Percentiles rank a stretch among this genome's conserved stretches.
Conservation (phyloP, 495 filamentous ascomycete genomes). For the Xylaria venustula region DNA sequence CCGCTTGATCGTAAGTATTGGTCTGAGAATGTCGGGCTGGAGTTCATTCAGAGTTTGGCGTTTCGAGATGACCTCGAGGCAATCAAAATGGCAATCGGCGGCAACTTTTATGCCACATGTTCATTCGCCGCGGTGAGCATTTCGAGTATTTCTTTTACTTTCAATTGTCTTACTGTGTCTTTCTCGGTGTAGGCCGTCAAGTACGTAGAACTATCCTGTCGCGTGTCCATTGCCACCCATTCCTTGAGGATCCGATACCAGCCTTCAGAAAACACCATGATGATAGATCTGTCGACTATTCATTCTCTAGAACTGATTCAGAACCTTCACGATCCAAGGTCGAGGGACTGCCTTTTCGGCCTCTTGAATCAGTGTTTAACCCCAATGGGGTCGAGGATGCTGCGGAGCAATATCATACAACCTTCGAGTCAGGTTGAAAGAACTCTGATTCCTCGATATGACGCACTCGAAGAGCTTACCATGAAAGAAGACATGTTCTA, state of each 20-base stretch:
- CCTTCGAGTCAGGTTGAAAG: conserved; percentile 72
- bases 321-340: conserved; percentile 74
- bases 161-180: conserved; percentile 5
- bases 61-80: conserved; percentile 75
- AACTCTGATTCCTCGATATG: conserved; percentile 63
- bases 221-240: conserved; percentile 66
- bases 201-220: conserved; percentile 67
- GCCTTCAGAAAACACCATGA: conserved; percentile 90
- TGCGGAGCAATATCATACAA: conserved; percentile 82
- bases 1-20: conserved; percentile 80
- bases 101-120: conserved; percentile 88
- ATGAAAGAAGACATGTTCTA: conserved; percentile 86
- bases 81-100: conserved; percentile 72
- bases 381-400: conserved; percentile 79
- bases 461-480: conserved; percentile 81
- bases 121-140: conserved; percentile 78
- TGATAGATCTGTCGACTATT: conserved; percentile 86
- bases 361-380: conserved; percentile 82
- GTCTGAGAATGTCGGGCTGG: conserved; percentile 78
- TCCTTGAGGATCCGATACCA: conserved; percentile 84
- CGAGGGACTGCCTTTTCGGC: conserved; percentile 76
- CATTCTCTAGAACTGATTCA: conserved; percentile 85
- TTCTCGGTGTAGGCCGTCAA: conserved; percentile 70
- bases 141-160: neutral
- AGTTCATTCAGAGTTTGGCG: conserved; percentile 75